Evolutionary conservation across 2,329 filamentous ascomycete genomes (phyloP).

Genomic region (Macrophomina phaseolina): DNA sequence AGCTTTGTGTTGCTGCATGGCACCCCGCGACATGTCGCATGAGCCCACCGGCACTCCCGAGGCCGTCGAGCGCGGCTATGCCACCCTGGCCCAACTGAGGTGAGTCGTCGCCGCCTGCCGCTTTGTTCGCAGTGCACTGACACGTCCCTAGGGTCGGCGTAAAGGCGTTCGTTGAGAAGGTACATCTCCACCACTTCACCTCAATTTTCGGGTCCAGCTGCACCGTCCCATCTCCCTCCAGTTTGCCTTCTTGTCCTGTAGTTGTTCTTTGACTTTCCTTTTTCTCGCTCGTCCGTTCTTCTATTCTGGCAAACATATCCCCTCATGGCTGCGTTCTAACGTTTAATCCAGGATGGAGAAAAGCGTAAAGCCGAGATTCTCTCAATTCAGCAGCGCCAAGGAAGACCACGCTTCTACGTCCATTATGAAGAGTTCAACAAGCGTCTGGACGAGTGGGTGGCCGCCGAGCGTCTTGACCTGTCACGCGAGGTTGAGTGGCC

Average conservation of each 20-base stretch:
- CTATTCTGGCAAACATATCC: background rate
- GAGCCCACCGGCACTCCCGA: constrained; percentile 62
- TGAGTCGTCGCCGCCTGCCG: constrained; percentile 51
- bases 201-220: background rate
- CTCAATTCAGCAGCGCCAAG: constrained; percentile 90
- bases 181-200: constrained; percentile 47
- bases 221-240: background rate
- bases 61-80: constrained; percentile 75
- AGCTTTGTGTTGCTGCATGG: constrained; percentile 51
- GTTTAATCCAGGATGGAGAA: constrained; percentile 68
- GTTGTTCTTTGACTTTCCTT: constrained; percentile 29
- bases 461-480: constrained; percentile 81
- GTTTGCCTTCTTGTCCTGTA: background rate
- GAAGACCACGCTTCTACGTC: constrained; percentile 88
- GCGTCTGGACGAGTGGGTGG: constrained; percentile 85
- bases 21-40: constrained; percentile 59
- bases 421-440: constrained; percentile 99
- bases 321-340: constrained; percentile 13
- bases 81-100: constrained; percentile 83
- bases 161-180: constrained; percentile 73
- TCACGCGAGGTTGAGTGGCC: constrained; percentile 95
- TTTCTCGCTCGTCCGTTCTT: constrained; percentile 20
- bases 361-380: constrained; percentile 92
- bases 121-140: constrained; percentile 26
- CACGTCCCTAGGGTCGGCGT: constrained; percentile 62